Base-by-base conservation (phyloP, 805 yeast species). In the Metschnikowia anglica region DNA sequence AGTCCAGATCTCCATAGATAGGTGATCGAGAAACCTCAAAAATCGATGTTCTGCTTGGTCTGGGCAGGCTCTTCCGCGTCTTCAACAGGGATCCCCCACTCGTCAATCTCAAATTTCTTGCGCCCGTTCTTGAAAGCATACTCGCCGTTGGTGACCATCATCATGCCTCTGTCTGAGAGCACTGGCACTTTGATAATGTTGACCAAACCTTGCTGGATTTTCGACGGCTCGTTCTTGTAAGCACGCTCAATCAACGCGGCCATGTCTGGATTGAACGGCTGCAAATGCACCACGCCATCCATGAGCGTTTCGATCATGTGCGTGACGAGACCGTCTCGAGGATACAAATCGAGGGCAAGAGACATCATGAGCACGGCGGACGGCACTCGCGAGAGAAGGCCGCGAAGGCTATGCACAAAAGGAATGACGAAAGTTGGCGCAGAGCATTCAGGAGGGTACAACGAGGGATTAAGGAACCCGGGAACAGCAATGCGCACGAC, bases 11-110 rank as follows among this genome's bases (percentile, higher is more conserved):
- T 23, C 18, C 18, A n/a, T 11, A n/a, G n/a, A n/a, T 18, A 18
- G n/a, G 19, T 13, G 24, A 26, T 39, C 28, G 43, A 27, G 34
- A 31, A 37, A 21, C 10, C 43, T 15, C 53, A 67, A 37, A 65
- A 68, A 18, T 68, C 73, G 12, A 68, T 60, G 45, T 59, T 56
- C 52, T 67, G 65, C 5, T 63, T 61, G 16, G 72, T 64, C 39
- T 27, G 51, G 39, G 43, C 56, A 28, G 67, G 76, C 12, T 74
- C 58, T 11, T 55, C 83, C n/a, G 74, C 85, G 44, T 85, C 95
- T 44, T 89, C 97, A 2, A 91, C 96, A 0, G 99, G 98, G 38
- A 93, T 93, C n/a, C 96, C 88, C 96, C 97, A 93, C 56, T 83
- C 88, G 52, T 87, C 91, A 40, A 93, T 83, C 56, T 87, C 96